phyloP scores from a whole-genome alignment of 305 asterid genomes.

The Withania somnifera region DNA sequence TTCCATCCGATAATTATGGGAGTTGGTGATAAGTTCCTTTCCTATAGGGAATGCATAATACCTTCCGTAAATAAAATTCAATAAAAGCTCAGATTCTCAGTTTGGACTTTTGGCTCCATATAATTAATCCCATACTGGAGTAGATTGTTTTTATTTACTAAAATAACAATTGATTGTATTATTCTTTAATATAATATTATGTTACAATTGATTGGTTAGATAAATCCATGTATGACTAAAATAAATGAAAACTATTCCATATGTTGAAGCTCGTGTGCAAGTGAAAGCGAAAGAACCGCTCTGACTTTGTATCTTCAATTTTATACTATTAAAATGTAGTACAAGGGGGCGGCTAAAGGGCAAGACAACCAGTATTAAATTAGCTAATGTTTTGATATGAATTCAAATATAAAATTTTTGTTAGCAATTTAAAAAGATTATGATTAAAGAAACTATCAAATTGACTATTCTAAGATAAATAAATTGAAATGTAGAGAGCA shows the following conservation, averaged over 20 bases:
- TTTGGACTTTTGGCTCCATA: constrained; percentile 11
- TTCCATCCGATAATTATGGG: constrained; percentile 9
- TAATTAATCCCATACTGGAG: constrained; percentile 5
- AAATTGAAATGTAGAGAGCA: too few species aligned
- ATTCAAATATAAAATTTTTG: too few species aligned
- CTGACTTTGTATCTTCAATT: not conserved
- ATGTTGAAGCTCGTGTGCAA: constrained; percentile 11
- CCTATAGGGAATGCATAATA: constrained; percentile 7
- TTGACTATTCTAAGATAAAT: too few species aligned
- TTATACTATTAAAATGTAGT: not conserved
- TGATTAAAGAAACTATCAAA: not conserved
- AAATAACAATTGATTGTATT: not conserved
- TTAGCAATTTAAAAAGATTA: too few species aligned
- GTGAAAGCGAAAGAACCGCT: not conserved
- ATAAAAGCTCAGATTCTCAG: constrained; percentile 13
- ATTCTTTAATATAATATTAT: not conserved
- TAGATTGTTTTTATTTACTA: not conserved
- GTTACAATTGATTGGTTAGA: constrained; percentile 8
- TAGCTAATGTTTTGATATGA: not conserved
- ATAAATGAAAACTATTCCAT: not conserved
- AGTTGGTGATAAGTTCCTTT: constrained; percentile 30
- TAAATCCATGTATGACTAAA: not conserved
- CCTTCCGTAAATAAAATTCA: not conserved
- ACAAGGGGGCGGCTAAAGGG: not conserved
- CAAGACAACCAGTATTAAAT: too few species aligned